Percentiles rank a stretch among this genome's conserved stretches.
Evolutionary conservation across 2,329 filamentous ascomycete genomes (phyloP).

Genomic region (Clonostachys rhizophaga): DNA sequence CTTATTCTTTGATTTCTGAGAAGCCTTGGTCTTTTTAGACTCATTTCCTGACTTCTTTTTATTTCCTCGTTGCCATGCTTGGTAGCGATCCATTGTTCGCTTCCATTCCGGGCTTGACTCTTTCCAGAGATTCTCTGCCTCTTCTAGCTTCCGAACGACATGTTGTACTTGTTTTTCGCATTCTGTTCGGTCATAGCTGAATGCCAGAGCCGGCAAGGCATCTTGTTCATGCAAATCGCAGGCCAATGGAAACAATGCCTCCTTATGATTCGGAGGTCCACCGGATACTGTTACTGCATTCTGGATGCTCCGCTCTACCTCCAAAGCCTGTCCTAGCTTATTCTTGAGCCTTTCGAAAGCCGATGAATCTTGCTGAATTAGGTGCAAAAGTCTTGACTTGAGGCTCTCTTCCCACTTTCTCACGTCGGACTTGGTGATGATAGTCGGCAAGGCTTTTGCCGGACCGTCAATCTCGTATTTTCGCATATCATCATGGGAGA

Average conservation of each 20-base stretch:
- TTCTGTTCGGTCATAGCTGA: slow-evolving; percentile 66
- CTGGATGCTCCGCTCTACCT: too few relatives aligned
- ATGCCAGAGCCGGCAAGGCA: slow-evolving; percentile 69
- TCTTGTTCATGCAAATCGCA: slow-evolving; percentile 56
- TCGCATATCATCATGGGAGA: slow-evolving; percentile 46
- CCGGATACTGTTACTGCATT: too few relatives aligned
- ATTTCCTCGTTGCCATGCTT: slow-evolving; percentile 50
- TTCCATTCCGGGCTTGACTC: slow-evolving; percentile 55
- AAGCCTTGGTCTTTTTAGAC: background rate
- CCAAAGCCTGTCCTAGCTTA: too few relatives aligned
- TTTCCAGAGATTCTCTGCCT: slow-evolving; percentile 40
- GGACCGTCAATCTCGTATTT: slow-evolving; percentile 41
- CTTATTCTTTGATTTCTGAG: slow-evolving; percentile 8
- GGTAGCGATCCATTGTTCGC: slow-evolving; percentile 48
- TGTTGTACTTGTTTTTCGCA: slow-evolving; percentile 56
- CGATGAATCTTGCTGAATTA: too few relatives aligned
- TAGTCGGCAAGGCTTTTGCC: slow-evolving; percentile 35
- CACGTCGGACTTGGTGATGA: slow-evolving; percentile 62
- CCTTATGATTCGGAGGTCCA: background rate
- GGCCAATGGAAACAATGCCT: slow-evolving; percentile 43
- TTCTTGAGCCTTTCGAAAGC: too few relatives aligned
- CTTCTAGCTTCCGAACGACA: slow-evolving; percentile 44
- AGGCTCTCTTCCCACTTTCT: slow-evolving; percentile 59
- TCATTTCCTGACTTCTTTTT: slow-evolving; percentile 18
- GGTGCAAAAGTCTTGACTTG: slow-evolving; percentile 30